Evolutionary conservation across 202 grass and related monocot species (phyloP), one percentile per base, ranked within the genome.

Genomic region (Alloteropsis angusta): DNA sequence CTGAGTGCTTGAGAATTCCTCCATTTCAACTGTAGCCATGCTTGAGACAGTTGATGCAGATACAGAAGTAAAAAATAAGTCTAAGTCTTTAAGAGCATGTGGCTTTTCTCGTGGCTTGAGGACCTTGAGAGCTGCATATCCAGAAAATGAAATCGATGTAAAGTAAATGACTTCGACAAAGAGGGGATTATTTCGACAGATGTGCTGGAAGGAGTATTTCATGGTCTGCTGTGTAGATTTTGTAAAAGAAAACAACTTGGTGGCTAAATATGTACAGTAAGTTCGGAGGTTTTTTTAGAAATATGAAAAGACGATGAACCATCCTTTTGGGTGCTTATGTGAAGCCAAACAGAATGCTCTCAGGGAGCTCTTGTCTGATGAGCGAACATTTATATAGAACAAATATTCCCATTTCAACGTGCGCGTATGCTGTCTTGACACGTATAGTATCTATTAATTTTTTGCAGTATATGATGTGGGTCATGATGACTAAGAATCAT

Each of bases 21-120:
- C 88, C 76, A 97, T 97, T 91, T 93, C 88, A 55, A 93, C 80
- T 28, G 87, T 86, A 37, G 44, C 44, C 82, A 97, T 93, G 75
- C 94, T 85, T 42, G 90, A 97, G 48, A 97, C 93, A 39, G 90
- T 97, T 57, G 90, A 44, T 68, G 90, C 75, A 11, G 90, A 97
- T 14, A 91, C 76, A 25, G 86, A 85, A 46, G 83, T 90, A 68
- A 97, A 97, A 48, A 90, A 68, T 50, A 97, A 49, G 34, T 97
- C 88, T 34, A 93, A 72, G 46, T 82, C 65, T 65, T 23, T 81
- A 4, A 63, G 55, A 64, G 32, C 38, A 41, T 81, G 53, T 38
- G 17, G 44, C 53, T 60, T 76, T 16, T 83, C 75, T 74, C 32
- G 61, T 25, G 84, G 63, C 23, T 91, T 79, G 17, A 97, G 68